Percentiles rank a stretch among this genome's conserved stretches.
These are phyloP conservation scores for Epichloe baconii DNA, from an alignment of 2,329 filamentous ascomycete genomes.

Conservation along the genomic window DNA sequence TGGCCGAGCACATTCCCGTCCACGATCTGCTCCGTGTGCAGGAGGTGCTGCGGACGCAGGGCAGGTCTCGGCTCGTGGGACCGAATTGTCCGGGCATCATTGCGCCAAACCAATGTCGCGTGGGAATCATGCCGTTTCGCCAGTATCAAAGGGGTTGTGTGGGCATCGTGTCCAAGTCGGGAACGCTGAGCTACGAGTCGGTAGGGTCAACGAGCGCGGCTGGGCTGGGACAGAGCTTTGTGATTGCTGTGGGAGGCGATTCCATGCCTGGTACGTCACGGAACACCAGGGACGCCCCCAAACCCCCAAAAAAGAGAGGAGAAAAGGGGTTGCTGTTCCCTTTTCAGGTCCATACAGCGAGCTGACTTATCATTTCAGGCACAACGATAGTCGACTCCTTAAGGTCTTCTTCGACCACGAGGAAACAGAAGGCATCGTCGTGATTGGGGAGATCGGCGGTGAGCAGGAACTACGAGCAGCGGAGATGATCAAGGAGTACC, in stretches of 20 bases:
- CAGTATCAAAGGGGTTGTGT: conserved; percentile 45
- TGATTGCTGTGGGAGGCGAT: conserved; percentile 68
- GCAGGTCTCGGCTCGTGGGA: conserved; percentile 58
- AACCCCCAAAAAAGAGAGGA: no score
- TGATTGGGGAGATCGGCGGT: conserved; percentile 62
- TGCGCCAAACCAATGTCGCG: conserved; percentile 51
- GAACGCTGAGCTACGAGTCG: conserved; percentile 68
- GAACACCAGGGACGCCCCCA: background rate
- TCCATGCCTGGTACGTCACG: conserved; percentile 43
- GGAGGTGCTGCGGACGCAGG: conserved; percentile 58
- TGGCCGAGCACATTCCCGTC: conserved; percentile 68
- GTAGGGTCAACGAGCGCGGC: conserved; percentile 60
- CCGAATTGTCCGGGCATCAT: conserved; percentile 77
- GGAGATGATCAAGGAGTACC: conserved; percentile 56
- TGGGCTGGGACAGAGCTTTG: conserved; percentile 65
- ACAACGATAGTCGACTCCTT: conserved; percentile 61
- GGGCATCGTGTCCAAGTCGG: conserved; percentile 69
- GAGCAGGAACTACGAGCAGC: conserved; percentile 58
- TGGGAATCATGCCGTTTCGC: conserved; percentile 28
- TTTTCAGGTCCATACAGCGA: background rate
- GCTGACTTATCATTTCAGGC: conserved; percentile 10
- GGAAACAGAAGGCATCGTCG: conserved; percentile 57
- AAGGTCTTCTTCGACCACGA: conserved; percentile 53
- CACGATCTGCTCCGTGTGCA: conserved; percentile 64
- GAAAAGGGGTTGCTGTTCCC: no score